These are phyloP conservation scores for Eucalyptus microcorys DNA, from an alignment of 345 rosid species.

Conservation along the genomic window DNA sequence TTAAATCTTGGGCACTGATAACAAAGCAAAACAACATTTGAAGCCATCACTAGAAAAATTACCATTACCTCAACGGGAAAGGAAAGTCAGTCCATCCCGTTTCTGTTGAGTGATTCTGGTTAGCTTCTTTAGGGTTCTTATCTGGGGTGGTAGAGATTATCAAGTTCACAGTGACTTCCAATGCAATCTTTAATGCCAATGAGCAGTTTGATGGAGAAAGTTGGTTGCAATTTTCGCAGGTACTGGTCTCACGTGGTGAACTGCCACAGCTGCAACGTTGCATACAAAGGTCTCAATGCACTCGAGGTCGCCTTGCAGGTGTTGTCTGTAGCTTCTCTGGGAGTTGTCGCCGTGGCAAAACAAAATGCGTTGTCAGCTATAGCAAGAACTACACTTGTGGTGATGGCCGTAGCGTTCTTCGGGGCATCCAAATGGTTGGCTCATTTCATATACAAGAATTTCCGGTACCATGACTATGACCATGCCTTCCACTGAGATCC, in stretches of 20 bases:
- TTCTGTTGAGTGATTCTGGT: neutral
- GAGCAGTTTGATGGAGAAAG: neutral
- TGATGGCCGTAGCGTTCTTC: conserved; percentile 39
- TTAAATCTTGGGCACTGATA: neutral
- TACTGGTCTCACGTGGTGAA: conserved; percentile 83
- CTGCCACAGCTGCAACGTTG: conserved; percentile 62
- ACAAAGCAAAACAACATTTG: neutral
- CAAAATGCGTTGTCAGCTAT: conserved; percentile 23
- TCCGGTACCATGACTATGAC: conserved; percentile 66
- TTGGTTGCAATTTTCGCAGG: conserved; percentile 15
- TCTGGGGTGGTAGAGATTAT: neutral
- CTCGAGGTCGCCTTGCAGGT: conserved; percentile 53
- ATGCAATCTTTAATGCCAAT: neutral
- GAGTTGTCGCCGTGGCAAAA: conserved; percentile 43
- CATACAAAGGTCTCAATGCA: conserved; percentile 42
- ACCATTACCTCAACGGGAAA: neutral
- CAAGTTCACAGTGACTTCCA: neutral
- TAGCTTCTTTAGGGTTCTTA: neutral
- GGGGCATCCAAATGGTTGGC: conserved; percentile 70
- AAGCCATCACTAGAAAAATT: neutral
- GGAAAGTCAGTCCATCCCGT: neutral
- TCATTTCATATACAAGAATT: conserved; percentile 57
- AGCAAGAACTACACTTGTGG: conserved; percentile 25
- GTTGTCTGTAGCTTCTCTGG: conserved; percentile 33
- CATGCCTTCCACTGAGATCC: conserved; percentile 45